phyloP scores from a whole-genome alignment of 108 stramenopile genomes.

The Chaetoceros muelleri region DNA sequence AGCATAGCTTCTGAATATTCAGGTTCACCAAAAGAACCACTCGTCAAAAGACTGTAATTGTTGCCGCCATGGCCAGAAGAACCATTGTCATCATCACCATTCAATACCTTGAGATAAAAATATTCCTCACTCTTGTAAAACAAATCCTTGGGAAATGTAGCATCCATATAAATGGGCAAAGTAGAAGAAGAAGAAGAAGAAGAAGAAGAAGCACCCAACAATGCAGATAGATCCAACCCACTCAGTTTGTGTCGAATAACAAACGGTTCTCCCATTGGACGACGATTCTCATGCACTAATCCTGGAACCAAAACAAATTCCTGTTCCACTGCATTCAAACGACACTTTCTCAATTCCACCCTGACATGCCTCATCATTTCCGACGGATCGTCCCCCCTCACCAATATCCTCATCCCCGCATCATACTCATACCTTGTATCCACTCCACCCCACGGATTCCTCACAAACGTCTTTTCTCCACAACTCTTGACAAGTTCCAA shows the following conservation, averaged over 20 bases:
- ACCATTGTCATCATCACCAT: conserved; percentile 1
- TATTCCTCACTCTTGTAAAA: conserved; percentile 24
- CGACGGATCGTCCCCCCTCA: conserved; percentile 10
- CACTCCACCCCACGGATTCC: neutral
- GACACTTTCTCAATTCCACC: conserved; percentile 27
- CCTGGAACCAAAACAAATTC: conserved; percentile 11
- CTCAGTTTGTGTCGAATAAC: conserved; percentile 13
- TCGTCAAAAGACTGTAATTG: conserved; percentile 4
- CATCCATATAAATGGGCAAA: conserved; percentile 12
- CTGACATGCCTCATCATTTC: conserved; percentile 8
- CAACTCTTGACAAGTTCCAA: conserved; percentile 14
- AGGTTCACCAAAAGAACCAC: conserved; percentile 26
- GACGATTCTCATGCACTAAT: conserved; percentile 1
- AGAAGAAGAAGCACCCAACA: conserved; percentile 7
- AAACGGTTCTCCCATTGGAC: neutral
- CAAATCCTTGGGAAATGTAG: conserved; percentile 18
- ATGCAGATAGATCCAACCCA: conserved; percentile 1
- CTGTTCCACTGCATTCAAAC: conserved; percentile 11
- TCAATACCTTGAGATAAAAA: conserved; percentile 2
- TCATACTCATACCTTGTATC: conserved; percentile 1
- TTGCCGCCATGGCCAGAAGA: neutral
- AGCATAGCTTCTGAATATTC: conserved; percentile 19
- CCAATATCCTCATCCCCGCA: neutral
- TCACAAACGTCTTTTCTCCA: conserved; percentile 1
- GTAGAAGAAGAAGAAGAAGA: too few species aligned